Base-by-base conservation (phyloP, 768 basidiomycete genomes). In the Strobilomyces confusus region DNA sequence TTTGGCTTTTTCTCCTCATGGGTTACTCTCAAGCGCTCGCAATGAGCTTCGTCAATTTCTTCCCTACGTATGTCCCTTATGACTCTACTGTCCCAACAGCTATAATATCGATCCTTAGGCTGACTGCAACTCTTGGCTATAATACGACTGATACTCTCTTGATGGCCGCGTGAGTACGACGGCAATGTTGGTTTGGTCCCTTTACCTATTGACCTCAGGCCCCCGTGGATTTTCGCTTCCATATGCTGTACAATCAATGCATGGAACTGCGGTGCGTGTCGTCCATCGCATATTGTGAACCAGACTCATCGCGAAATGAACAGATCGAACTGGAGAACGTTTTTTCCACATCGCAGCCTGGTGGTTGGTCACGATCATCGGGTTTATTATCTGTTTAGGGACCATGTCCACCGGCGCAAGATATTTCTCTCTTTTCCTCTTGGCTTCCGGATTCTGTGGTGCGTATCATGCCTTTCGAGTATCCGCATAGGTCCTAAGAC, bases 31-130 rank as follows among this genome's bases (percentile, higher is more conserved):
- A 34, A 15, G 2, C 3, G 4, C 3, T 34, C 4, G 82, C 83
- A 1, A 59, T 82, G 49, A 81, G 82, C 49, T 84, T 81, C 57
- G 75, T 80, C 26, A 79, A 81, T 52, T 86, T 85, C 70, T 86
- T 78, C 62, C 77, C 76, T 4, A 77, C 78, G 76, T 75, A 48
- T 54, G 74, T 65, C 14, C n/a, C n/a, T n/a, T n/a, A n/a, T n/a
- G n/a, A n/a, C n/a, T n/a, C n/a, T n/a, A n/a, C n/a, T n/a, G n/a
- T n/a, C n/a, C n/a, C n/a, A n/a, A n/a, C n/a, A n/a, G n/a, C n/a
- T n/a, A n/a, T n/a, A n/a, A n/a, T n/a, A n/a, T 33, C 84, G 13
- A 3, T 15, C 3, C 34, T 14, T 15, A 34, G 34, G 13, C 7
- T 34, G 34, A 34, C 15, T 15, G 34, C 34, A 15, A 34, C 34